Evolutionary conservation across 805 yeast genomes (phyloP), one percentile per base, ranked within the genome.

Genomic region (Candida maesae): DNA sequence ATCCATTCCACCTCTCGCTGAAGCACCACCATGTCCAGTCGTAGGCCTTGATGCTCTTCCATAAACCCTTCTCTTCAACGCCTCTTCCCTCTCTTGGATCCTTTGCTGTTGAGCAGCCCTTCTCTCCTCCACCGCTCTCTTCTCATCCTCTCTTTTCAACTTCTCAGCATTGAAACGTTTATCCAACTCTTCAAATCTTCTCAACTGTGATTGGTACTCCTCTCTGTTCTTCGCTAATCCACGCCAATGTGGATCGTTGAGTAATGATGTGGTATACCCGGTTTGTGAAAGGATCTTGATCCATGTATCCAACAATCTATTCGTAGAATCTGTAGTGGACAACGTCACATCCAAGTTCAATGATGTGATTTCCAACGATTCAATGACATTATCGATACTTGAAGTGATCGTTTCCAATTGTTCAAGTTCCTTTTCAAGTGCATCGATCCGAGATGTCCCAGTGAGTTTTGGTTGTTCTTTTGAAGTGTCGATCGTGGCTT

Each of bases 211-310:
- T 8, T 50, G 55, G 33, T 52, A 51, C 19, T 48, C 54, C 21
- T 47, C 52, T 17, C 55, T 60, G 25, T 41, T 49, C 29, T 48
- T 56, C 3, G 56, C 39, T 2, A 47, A 25, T 1, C 73, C 73
- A 36, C 63, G 59, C 69, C 77, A 65, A 36, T 63, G 63, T 20
- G 52, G 49, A 40, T 72, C 71, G 38, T 66, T 65, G 47, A 78
- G 62, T 15, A 76, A 56, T 9, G 71, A 68, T 20, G 68, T 64
- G 4, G 81, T 73, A 51, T 77, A 75, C 26, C 73, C 72, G 17
- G 83, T 74, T 51, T 80, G 84, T 13, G 83, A 78, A 16, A 80
- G 67, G 36, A 81, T 78, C 46, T 72, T 67, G 38, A 76, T 70
- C 84, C 84, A 81, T 17, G 77, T 68, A 42, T 75, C 80, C 18